These are phyloP conservation scores for Cladophialophora immunda DNA, from an alignment of 2,329 filamentous ascomycete species.

Conservation along the genomic window DNA sequence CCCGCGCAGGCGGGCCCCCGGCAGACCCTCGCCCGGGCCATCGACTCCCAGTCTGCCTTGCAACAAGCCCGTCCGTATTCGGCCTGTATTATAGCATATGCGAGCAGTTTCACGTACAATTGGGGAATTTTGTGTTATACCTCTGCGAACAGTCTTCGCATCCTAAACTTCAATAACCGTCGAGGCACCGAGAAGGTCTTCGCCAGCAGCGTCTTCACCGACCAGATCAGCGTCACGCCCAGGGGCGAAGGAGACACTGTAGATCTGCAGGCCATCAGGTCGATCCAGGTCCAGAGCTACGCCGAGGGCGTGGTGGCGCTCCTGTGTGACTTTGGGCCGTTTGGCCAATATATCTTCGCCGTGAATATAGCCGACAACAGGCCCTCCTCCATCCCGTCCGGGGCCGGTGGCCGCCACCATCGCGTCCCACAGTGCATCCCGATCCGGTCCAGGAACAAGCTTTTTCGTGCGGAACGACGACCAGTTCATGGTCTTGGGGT, in stretches of 20 bases:
- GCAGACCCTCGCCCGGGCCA: slow-evolving; percentile 68
- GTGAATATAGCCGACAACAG: slow-evolving; percentile 51
- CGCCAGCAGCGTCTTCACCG: slow-evolving; percentile 58
- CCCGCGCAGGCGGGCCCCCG: slow-evolving; percentile 47
- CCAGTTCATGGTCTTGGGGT: slow-evolving; percentile 71
- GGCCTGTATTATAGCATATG: slow-evolving; percentile 66
- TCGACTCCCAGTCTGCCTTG: slow-evolving; percentile 64
- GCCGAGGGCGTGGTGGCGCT: slow-evolving; percentile 66
- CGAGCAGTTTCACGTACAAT: slow-evolving; percentile 68
- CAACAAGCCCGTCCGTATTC: slow-evolving; percentile 66
- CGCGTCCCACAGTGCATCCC: slow-evolving; percentile 53
- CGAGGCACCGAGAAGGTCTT: slow-evolving; percentile 64
- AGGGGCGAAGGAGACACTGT: slow-evolving; percentile 23
- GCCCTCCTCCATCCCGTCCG: neutral
- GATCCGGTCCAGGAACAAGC: slow-evolving; percentile 60
- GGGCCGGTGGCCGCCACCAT: slow-evolving; percentile 26
- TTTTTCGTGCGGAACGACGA: slow-evolving; percentile 75
- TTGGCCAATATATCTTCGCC: slow-evolving; percentile 62
- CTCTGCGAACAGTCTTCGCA: slow-evolving; percentile 60
- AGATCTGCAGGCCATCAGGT: slow-evolving; percentile 43
- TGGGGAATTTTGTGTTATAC: slow-evolving; percentile 73
- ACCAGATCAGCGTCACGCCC: slow-evolving; percentile 17
- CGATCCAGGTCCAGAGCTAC: slow-evolving; percentile 63
- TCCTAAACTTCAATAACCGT: slow-evolving; percentile 66
- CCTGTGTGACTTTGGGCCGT: slow-evolving; percentile 58